phyloP scores from a whole-genome alignment of 495 filamentous ascomycete species.

The Aspergillus avenaceus region DNA sequence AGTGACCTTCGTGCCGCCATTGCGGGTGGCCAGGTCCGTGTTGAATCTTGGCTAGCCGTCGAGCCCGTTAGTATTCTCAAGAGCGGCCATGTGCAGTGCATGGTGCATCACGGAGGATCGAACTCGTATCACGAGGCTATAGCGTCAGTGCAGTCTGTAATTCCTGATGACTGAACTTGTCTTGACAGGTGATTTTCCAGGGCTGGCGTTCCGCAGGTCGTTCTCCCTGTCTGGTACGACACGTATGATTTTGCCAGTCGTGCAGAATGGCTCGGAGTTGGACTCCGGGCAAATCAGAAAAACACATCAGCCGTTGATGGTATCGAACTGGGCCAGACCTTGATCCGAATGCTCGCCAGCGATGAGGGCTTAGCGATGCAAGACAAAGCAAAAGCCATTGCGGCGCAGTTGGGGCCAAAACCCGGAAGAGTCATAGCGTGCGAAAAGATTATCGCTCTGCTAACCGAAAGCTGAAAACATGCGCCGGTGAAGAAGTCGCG shows the following conservation, averaged over 20 bases:
- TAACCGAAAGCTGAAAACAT: neutral
- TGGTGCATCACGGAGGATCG: conserved; percentile 42
- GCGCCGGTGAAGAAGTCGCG: neutral
- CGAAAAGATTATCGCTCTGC: conserved; percentile 16
- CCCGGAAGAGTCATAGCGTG: conserved; percentile 21
- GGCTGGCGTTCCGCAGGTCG: conserved; percentile 38
- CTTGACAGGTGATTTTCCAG: conserved; percentile 15
- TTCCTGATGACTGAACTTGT: neutral
- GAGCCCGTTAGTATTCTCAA: conserved; percentile 34
- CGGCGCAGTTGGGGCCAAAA: conserved; percentile 5
- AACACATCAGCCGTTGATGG: conserved; percentile 14
- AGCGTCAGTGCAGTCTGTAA: conserved; percentile 15
- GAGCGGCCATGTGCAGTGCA: conserved; percentile 29
- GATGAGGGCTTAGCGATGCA: conserved; percentile 4
- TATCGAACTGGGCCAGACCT: conserved; percentile 14
- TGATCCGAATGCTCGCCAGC: conserved; percentile 15
- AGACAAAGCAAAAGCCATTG: conserved; percentile 11
- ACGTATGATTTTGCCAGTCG: conserved; percentile 36
- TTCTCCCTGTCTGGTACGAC: conserved; percentile 41
- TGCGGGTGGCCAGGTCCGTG: conserved; percentile 16
- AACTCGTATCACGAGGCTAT: conserved; percentile 42
- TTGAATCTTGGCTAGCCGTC: conserved; percentile 32
- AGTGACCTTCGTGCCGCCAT: conserved; percentile 12
- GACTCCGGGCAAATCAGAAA: conserved; percentile 32
- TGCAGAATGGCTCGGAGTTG: conserved; percentile 36